Base-by-base conservation (phyloP, 306 rosid species). In the Leucaena leucocephala region DNA sequence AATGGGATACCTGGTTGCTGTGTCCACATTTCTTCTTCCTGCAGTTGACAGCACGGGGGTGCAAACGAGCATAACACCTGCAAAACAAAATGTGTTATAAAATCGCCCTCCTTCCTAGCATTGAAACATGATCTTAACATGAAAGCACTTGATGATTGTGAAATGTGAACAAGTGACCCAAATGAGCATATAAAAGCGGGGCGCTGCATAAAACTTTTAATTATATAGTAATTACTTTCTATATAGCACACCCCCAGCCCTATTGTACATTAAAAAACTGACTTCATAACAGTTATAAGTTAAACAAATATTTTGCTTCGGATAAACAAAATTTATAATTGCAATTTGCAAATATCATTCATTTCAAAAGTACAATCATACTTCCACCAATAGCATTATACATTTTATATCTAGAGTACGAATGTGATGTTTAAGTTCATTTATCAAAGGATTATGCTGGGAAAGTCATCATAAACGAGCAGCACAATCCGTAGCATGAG, bases 11-110 rank as follows among this genome's bases (percentile, higher is more conserved):
- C 91, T 90, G 95, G 88, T 90, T 91, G 89, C 96, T 91, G 78
- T 91, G 96, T 59, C 93, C 93, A 77, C 96, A 91, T 80, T 91
- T 91, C 91, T 91, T 91, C 73, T 89, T 87, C 84, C 91, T 86
- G 91, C 93, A 89, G 89, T 91, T 91, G 9, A 91, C 96, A 7
- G 93, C 96, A 55, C 89, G 88, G 5, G 93, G 93, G 79, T 91
- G 96, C 55, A 91, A 52, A n/a, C 96, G 93, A 0, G 94, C 94
- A 66, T 90, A 90, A 48, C 94, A 90, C 86, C 98, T 92, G 84
- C 76, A 68, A 27, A 71, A 16, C 70, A 83, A 12, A 39, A 4
- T 2, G 54, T 44, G n/a, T 10, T 10, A 54, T 61, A 16, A 27
- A 27, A 27, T 27, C 27, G 1, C 27, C 0, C 27, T 27, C 27